A percentile compares a stretch with the other conserved stretches of the same genome.
Evolutionary conservation across 1,139 yeast genomes (phyloP).

Genomic region (Saccharomyces hybrid): DNA sequence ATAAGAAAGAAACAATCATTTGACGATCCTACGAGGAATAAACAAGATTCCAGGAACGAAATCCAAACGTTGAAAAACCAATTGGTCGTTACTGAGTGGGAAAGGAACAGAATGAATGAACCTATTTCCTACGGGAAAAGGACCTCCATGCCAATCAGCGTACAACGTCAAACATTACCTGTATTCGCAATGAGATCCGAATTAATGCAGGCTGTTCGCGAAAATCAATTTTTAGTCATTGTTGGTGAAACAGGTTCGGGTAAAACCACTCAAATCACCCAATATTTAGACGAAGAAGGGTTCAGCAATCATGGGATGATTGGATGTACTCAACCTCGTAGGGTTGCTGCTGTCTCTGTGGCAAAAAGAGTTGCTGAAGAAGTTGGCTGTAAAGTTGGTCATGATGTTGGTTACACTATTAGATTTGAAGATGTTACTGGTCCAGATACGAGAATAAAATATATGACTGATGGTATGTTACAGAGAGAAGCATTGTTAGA

Average conservation of each 20-base stretch:
- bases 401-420: constrained; percentile 58
- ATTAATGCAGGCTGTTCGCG: constrained; percentile 52
- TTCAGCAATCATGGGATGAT: constrained; percentile 51
- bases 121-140: constrained; percentile 48
- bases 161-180: constrained; percentile 70
- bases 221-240: constrained; percentile 71
- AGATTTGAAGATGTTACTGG: constrained; percentile 43
- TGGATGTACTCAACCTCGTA: constrained; percentile 92
- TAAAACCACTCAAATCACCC: constrained; percentile 57
- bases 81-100: constrained; percentile 42
- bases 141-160: constrained; percentile 43
- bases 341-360: constrained; percentile 95
- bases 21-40: constrained; percentile 39
- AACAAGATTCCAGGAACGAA: constrained; percentile 9
- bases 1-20: constrained; percentile 23
- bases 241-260: constrained; percentile 77
- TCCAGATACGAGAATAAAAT: constrained; percentile 61
- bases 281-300: constrained; percentile 77
- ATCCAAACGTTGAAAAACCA: constrained; percentile 22
- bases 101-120: constrained; percentile 35
- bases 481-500: constrained; percentile 76
- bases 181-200: constrained; percentile 58
- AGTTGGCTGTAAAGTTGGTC: constrained; percentile 61
- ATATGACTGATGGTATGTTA: constrained; percentile 93
- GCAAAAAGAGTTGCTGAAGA: constrained; percentile 90